These are phyloP conservation scores for Hypoxylon cercidicola DNA, from an alignment of 495 filamentous ascomycete species.

Conservation along the genomic window DNA sequence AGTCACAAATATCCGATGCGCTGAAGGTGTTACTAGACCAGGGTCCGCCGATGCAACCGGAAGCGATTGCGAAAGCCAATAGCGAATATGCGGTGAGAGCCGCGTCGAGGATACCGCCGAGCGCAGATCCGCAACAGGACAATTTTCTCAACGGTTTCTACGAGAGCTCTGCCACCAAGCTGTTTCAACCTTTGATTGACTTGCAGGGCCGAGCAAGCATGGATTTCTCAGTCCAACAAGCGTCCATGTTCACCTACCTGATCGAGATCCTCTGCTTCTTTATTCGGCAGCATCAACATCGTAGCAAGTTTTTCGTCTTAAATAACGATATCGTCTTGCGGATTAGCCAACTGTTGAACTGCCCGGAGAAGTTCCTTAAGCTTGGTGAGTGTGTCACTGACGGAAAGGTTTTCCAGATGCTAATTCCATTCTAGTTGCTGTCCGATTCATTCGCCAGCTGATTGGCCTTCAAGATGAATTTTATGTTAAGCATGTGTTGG, in stretches of 20 bases:
- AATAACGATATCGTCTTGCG: constrained; percentile 80
- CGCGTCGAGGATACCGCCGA: constrained; percentile 50
- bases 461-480: constrained; percentile 91
- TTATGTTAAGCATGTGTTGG: constrained; percentile 86
- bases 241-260: constrained; percentile 87
- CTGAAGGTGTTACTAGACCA: constrained; percentile 94
- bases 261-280: constrained; percentile 97
- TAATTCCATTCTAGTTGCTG: constrained; percentile 67
- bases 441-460: constrained; percentile 94
- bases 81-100: constrained; percentile 75
- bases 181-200: constrained; percentile 88
- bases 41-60: constrained; percentile 66
- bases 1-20: constrained; percentile 94
- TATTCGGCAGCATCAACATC: constrained; percentile 85
- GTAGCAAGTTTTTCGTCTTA: constrained; percentile 89
- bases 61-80: constrained; percentile 72
- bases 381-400: constrained; percentile 69
- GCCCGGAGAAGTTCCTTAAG: constrained; percentile 92
- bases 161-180: constrained; percentile 83
- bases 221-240: constrained; percentile 75
- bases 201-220: constrained; percentile 72
- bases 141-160: constrained; percentile 88
- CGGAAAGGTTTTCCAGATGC: not conserved
- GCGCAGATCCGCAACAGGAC: constrained; percentile 80
- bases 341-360: constrained; percentile 83